A percentile compares a stretch with the other conserved stretches of the same genome.
phyloP scores from a whole-genome alignment of 352 stramenopile genomes.

The Phytopythium mirpurense region DNA sequence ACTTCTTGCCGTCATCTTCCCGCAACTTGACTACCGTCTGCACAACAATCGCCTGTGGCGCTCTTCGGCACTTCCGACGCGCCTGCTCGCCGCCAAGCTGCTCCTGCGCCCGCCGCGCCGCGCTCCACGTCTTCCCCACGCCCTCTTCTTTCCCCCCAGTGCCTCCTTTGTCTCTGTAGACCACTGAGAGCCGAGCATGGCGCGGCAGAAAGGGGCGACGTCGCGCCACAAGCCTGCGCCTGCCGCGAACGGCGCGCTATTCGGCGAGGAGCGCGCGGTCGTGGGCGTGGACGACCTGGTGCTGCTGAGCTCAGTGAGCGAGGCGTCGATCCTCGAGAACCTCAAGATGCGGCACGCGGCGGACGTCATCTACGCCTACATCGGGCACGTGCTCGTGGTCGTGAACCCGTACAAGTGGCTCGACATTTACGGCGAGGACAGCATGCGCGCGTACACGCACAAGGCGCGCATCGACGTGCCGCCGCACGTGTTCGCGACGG shows the following conservation, averaged over 20 bases:
- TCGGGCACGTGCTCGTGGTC: slow-evolving; percentile 83
- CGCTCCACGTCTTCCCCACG: neutral
- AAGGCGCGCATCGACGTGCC: slow-evolving; percentile 65
- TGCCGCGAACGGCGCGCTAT: slow-evolving; percentile 15
- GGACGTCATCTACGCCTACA: slow-evolving; percentile 82
- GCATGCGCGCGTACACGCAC: slow-evolving; percentile 74
- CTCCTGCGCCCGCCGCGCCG: neutral
- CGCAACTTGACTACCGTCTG: slow-evolving; percentile 1
- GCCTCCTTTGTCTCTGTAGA: neutral
- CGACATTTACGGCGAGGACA: slow-evolving; percentile 67
- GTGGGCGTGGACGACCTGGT: slow-evolving; percentile 87
- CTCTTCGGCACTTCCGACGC: no score
- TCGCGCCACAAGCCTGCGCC: slow-evolving; percentile 11
- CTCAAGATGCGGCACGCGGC: slow-evolving; percentile 70
- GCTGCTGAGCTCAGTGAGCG: slow-evolving; percentile 80
- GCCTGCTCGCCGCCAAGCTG: neutral
- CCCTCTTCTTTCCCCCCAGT: neutral
- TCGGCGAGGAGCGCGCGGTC: slow-evolving; percentile 59
- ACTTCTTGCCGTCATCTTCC: no score
- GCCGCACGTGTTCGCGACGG: slow-evolving; percentile 83
- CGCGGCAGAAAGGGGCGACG: slow-evolving; percentile 14
- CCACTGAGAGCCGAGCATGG: slow-evolving; percentile 15
- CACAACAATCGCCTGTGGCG: no score
- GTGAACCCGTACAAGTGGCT: slow-evolving; percentile 89
- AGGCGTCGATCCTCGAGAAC: slow-evolving; percentile 86